Base-by-base conservation (phyloP, 2,329 filamentous ascomycete species). In the Harringtonia aguacate region DNA sequence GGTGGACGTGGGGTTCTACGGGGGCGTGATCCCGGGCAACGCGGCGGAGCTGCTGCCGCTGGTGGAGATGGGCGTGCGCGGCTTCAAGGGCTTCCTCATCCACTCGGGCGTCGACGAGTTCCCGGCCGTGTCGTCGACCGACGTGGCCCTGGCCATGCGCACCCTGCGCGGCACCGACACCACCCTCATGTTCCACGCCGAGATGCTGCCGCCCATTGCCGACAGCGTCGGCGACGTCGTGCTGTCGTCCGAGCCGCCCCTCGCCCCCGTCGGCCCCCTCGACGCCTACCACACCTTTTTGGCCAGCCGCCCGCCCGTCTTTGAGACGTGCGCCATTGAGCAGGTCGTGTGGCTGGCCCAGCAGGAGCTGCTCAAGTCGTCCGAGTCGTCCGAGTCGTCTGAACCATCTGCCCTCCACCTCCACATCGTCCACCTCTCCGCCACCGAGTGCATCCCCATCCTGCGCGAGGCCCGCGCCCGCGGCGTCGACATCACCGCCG, bases 1-100 rank as follows among this genome's bases (percentile, higher is more conserved):
- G 90, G 87, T 97, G 22, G 92, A 97, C 56, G 89, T 97, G n/a
- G 92, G 88, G 27, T 97, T 98, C 64, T 97, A 97, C 59, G 92
- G 92, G 22, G 92, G 92, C 28, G 79, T 97, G 33, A 80, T 98
- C 39, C 92, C 92, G 4, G 92, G 90, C 2, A 98, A 98, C 58
- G 76, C 81, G 3, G 63, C 75, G 12, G 80, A 97, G 56, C 67
- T 98, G 44, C 78, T 86, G 54, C 81, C 80, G 1, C 70, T 98
- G 4, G 84, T 97, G 1, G 75, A 86, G 45, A 84, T 79, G 34
- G 92, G 92, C 43, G 90, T 97, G 12, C 75, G 89, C 51, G 92
- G 92, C 13, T 97, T 98, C 73, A 98, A 98, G 66, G 90, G 90
- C 1, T 98, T 98, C 62, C 65, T 98, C 55, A 97, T 97, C 58